Conservation (phyloP, 2,329 filamentous ascomycete species). For the Chaetomium sp. region DNA sequence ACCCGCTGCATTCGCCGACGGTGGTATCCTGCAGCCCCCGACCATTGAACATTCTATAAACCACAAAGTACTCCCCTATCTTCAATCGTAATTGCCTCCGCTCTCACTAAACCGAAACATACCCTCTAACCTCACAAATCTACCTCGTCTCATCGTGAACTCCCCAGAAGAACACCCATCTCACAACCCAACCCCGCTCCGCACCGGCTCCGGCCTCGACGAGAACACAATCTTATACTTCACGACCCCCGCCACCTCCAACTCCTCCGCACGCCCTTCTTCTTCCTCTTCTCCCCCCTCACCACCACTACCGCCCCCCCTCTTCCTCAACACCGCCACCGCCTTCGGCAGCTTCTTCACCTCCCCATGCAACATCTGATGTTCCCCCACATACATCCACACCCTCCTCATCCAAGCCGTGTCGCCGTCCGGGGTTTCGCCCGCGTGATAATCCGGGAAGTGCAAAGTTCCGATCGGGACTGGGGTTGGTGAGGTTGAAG, state of each 20-base stretch:
- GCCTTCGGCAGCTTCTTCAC: conserved; percentile 78
- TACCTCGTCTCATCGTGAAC: neutral
- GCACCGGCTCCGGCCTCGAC: conserved; percentile 69
- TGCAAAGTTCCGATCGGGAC: conserved; percentile 38
- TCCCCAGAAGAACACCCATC: neutral
- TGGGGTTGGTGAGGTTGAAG: neutral
- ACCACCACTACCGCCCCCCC: conserved; percentile 39
- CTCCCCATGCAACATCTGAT: conserved; percentile 84
- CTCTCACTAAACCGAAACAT: too few species aligned
- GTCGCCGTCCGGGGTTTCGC: conserved; percentile 34
- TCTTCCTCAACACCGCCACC: conserved; percentile 67
- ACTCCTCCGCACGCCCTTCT: conserved; percentile 46
- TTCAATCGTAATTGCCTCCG: too few species aligned
- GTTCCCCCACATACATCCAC: conserved; percentile 79
- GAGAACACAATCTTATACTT: conserved; percentile 83
- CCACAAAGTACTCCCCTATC: too few species aligned
- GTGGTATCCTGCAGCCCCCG: too few species aligned
- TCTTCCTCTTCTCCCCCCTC: conserved; percentile 29
- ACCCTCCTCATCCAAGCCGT: conserved; percentile 85
- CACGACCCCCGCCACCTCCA: conserved; percentile 84
- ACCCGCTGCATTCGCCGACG: too few species aligned
- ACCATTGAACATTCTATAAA: too few species aligned
- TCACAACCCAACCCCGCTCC: conserved; percentile 30
- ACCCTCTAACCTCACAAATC: neutral
- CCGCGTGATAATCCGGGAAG: conserved; percentile 53